phyloP scores from a whole-genome alignment of 2,329 filamentous ascomycete species.

The Xylariaceae sp. region DNA sequence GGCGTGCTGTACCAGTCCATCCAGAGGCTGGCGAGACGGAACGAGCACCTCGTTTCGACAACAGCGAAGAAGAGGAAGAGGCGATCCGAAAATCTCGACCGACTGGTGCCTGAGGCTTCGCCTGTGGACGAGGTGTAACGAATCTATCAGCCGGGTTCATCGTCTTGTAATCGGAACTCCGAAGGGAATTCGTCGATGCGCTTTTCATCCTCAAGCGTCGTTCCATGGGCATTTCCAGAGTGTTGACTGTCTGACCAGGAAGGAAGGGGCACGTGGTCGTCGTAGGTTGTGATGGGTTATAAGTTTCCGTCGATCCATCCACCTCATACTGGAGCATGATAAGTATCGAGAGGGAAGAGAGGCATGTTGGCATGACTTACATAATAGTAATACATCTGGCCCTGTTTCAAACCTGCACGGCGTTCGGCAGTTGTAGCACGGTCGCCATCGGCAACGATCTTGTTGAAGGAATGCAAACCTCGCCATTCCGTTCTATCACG shows the following conservation, averaged over 20 bases:
- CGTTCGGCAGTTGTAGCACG: conserved; percentile 54
- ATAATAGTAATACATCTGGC: conserved; percentile 93
- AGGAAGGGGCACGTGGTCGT: conserved; percentile 82
- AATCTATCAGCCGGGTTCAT: conserved; percentile 79
- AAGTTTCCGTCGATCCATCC: conserved; percentile 72
- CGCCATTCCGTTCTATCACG: conserved; percentile 77
- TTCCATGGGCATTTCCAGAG: conserved; percentile 76
- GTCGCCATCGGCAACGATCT: conserved; percentile 80
- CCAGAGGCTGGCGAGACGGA: conserved; percentile 49
- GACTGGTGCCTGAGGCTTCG: conserved; percentile 45
- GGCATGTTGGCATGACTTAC: conserved; percentile 50
- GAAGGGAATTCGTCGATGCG: conserved; percentile 62
- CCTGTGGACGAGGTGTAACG: conserved; percentile 60
- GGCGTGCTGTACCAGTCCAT: conserved; percentile 45
- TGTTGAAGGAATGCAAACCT: conserved; percentile 81
- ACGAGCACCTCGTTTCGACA: conserved; percentile 38
- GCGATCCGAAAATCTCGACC: conserved; percentile 32
- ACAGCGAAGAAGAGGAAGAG: conserved; percentile 32
- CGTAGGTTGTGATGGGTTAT: conserved; percentile 68
- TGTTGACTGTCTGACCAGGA: conserved; percentile 84
- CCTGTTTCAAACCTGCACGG: conserved; percentile 84
- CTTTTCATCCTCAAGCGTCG: conserved; percentile 58
- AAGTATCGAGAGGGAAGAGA: conserved; percentile 9
- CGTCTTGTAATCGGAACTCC: conserved; percentile 62
- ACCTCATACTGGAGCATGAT: conserved; percentile 68